These are phyloP conservation scores for Phaffia tasmanica DNA, from an alignment of 768 basidiomycete genomes.

Conservation along the genomic window DNA sequence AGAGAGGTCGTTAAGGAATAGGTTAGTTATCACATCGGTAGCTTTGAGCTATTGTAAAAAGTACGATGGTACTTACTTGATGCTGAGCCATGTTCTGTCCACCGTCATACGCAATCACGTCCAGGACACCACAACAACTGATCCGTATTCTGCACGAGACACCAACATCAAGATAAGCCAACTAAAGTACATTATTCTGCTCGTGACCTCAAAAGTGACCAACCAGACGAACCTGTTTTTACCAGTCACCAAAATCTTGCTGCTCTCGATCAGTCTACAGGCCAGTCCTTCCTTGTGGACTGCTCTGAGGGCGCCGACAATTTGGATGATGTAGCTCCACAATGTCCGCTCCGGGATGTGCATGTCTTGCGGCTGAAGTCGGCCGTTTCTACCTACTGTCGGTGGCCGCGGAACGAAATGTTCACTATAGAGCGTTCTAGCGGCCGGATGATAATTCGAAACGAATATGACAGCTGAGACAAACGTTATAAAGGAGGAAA, in stretches of 20 bases:
- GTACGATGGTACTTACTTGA: slow-evolving; percentile 40
- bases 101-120: slow-evolving; percentile 68
- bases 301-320: slow-evolving; percentile 72
- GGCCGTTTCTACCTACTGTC: slow-evolving; percentile 22
- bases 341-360: slow-evolving; percentile 65
- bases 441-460: slow-evolving; percentile 76
- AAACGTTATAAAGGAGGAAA: not conserved
- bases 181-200: not conserved
- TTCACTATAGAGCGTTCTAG: slow-evolving; percentile 63
- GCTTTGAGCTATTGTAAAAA: not conserved
- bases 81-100: slow-evolving; percentile 49
- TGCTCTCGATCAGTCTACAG: slow-evolving; percentile 67
- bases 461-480: slow-evolving; percentile 72
- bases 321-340: slow-evolving; percentile 88
- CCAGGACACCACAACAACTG: slow-evolving; percentile 72
- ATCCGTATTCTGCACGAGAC: slow-evolving; percentile 55
- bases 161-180: no score
- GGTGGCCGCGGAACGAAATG: slow-evolving; percentile 48
- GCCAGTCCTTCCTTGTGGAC: slow-evolving; percentile 74
- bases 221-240: slow-evolving; percentile 59
- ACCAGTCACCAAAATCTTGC: slow-evolving; percentile 76
- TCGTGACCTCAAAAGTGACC: not conserved
- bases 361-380: slow-evolving; percentile 33
- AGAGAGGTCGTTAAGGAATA: slow-evolving; percentile 52
- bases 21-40: not conserved